phyloP scores from a whole-genome alignment of 805 yeast species.

The Candida coquimbonensis region DNA sequence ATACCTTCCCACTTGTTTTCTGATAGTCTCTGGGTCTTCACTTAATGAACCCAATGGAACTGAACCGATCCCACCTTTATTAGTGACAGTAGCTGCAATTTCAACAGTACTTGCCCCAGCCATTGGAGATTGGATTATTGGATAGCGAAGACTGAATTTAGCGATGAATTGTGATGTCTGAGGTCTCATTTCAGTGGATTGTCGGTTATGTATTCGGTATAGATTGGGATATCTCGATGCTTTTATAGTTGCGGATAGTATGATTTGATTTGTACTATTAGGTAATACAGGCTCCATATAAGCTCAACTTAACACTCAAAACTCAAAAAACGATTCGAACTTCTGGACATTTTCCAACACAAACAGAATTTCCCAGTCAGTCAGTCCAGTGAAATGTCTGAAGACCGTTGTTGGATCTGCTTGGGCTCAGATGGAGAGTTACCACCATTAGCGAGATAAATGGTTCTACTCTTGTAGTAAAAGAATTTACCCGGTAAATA shows the following conservation, averaged over 20 bases:
- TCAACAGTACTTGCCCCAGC: conserved; percentile 45
- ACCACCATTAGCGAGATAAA: conserved; percentile 16
- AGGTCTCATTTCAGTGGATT: conserved; percentile 9
- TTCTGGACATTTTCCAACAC: too few relatives aligned
- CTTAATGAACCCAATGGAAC: conserved; percentile 23
- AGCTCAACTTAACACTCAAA: too few relatives aligned
- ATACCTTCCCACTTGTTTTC: conserved; percentile 10
- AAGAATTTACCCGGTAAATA: too few relatives aligned
- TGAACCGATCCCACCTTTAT: conserved; percentile 46
- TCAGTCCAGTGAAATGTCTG: neutral
- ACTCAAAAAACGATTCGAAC: too few relatives aligned
- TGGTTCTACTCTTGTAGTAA: too few relatives aligned
- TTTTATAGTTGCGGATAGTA: too few relatives aligned
- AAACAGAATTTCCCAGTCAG: too few relatives aligned
- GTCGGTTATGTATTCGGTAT: too few relatives aligned
- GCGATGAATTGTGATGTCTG: conserved; percentile 11
- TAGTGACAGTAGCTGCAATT: conserved; percentile 36
- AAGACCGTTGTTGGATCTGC: conserved; percentile 16
- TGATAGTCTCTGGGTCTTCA: conserved; percentile 10
- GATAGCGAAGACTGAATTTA: conserved; percentile 29
- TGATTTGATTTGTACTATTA: too few relatives aligned
- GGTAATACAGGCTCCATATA: too few relatives aligned
- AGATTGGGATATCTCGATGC: too few relatives aligned
- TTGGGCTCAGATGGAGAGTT: conserved; percentile 10
- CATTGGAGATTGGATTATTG: conserved; percentile 54